A percentile compares a stretch with the other conserved stretches of the same genome.
Evolutionary conservation across 2,329 filamentous ascomycete genomes (phyloP).

Genomic region (Aurifilum marmelostoma): DNA sequence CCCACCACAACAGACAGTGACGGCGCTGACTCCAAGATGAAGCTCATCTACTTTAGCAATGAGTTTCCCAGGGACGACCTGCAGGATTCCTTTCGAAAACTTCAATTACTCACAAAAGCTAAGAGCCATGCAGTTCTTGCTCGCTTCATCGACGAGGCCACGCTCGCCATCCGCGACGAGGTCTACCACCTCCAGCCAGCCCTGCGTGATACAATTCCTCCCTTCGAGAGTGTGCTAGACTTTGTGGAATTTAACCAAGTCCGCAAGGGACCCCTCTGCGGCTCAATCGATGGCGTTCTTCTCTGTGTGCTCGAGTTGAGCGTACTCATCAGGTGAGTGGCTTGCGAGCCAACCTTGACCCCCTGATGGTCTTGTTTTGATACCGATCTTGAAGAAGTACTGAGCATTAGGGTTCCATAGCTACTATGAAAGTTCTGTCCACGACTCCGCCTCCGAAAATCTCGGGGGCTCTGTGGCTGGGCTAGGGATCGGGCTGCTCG

Average conservation of each 20-base stretch:
- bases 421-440: slow-evolving; percentile 35
- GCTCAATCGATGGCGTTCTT: slow-evolving; percentile 49
- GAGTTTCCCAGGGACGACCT: slow-evolving; percentile 52
- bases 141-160: slow-evolving; percentile 45
- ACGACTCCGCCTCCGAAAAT: slow-evolving; percentile 33
- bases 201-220: slow-evolving; percentile 38
- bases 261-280: slow-evolving; percentile 46
- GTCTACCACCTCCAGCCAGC: slow-evolving; percentile 36
- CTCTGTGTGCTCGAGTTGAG: slow-evolving; percentile 46
- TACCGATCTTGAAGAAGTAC: neutral
- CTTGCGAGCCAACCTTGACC: no score
- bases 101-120: slow-evolving; percentile 46
- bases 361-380: neutral
- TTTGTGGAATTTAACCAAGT: slow-evolving; percentile 42
- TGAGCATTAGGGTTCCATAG: slow-evolving; percentile 31
- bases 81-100: slow-evolving; percentile 41
- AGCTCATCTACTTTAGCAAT: slow-evolving; percentile 50
- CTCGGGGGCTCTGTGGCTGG: slow-evolving; percentile 41
- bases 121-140: slow-evolving; percentile 41
- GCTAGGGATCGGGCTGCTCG: slow-evolving; percentile 49
- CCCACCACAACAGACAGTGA: slow-evolving; percentile 3
- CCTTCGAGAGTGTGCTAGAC: slow-evolving; percentile 43
- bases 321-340: slow-evolving; percentile 46
- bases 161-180: slow-evolving; percentile 45
- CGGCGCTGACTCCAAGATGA: slow-evolving; percentile 33